phyloP scores from a whole-genome alignment of 1,284 basidiomycete genomes.

The Apiotrichum siamense region DNA sequence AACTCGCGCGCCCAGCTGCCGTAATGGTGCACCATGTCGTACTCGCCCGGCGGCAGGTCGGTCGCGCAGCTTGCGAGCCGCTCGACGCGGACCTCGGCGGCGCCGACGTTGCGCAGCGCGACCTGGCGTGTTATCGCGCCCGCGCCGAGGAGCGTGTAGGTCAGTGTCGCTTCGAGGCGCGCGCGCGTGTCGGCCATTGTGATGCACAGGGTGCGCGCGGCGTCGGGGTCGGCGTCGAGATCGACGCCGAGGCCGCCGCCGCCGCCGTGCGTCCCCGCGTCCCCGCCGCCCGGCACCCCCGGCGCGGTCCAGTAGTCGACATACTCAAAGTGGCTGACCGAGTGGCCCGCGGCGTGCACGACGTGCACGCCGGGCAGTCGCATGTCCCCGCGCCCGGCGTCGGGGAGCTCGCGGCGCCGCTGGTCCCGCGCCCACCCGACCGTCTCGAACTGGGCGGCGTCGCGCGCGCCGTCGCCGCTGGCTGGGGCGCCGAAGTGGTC shows the following conservation, averaged over 20 bases:
- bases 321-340: constrained; percentile 22
- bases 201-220: constrained; percentile 21
- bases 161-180: constrained; percentile 12
- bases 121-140: constrained; percentile 19
- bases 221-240: too few species aligned
- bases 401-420: constrained; percentile 25
- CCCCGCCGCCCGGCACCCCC: constrained; percentile 21
- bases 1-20: constrained; percentile 33
- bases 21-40: constrained; percentile 23
- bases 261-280: constrained; percentile 25
- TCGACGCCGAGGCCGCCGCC: constrained; percentile 13
- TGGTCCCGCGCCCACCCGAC: constrained; percentile 5
- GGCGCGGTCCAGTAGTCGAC: constrained; percentile 7
- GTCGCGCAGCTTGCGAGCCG: constrained; percentile 20
- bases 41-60: constrained; percentile 21
- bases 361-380: constrained; percentile 27
- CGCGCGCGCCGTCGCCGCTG: not conserved
- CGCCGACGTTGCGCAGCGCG: constrained; percentile 17
- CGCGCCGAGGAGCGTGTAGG: constrained; percentile 23
- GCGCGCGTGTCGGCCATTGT: constrained; percentile 17
- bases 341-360: constrained; percentile 14
- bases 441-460: not conserved
- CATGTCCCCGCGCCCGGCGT: constrained; percentile 30
- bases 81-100: constrained; percentile 17
- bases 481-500: constrained; percentile 26